Base-by-base conservation (phyloP, 768 basidiomycete genomes). In the Boletus tylopilopsis region DNA sequence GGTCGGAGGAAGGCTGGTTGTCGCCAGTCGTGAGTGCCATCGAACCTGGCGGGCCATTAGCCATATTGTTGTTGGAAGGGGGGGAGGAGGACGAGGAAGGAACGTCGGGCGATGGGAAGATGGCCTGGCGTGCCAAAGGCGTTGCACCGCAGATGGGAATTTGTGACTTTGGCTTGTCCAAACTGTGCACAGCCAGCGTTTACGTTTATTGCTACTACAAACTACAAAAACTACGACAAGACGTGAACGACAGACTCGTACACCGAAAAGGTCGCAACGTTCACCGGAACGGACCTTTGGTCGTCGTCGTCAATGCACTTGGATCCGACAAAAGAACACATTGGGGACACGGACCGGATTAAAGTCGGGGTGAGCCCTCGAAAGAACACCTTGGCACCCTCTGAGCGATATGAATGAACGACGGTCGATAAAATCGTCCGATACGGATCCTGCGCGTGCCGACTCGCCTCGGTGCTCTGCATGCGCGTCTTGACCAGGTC, bases 401-500 rank as follows among this genome's bases (percentile, higher is more conserved):
- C 86, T 9, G 71, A 61, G 21, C 76, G 75, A 54, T 84, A 87
- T 3, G 84, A 82, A 50, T 83, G 52, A 2, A 72, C 58, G 25
- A 83, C 78, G 0, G 87, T 83, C 30, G 83, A 80, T 52, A 70
- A 59, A 10, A 76, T 84, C 38, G 75, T 78, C 13, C 77, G 72
- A 61, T 84, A 89, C 1, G 81, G 85, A 51, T 84, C 76, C 27
- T 27, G 27, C 7, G 22, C 4, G 54, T 32, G n/a, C 24, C 24
- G 34, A 15, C 22, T 18, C n/a, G 53, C 46, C 2, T 63, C 47
- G 22, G 56, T 64, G 42, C 80, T 80, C 66, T 96, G 93, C 58
- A 94, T 80, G 6, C 92, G 81, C 13, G 94, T 94, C 71, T 96
- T 95, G 53, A 94, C 76, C 4, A 93, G 87, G 61, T 96, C 93